phyloP scores from a whole-genome alignment of 768 basidiomycete species.

The Lyophyllum decastes region DNA sequence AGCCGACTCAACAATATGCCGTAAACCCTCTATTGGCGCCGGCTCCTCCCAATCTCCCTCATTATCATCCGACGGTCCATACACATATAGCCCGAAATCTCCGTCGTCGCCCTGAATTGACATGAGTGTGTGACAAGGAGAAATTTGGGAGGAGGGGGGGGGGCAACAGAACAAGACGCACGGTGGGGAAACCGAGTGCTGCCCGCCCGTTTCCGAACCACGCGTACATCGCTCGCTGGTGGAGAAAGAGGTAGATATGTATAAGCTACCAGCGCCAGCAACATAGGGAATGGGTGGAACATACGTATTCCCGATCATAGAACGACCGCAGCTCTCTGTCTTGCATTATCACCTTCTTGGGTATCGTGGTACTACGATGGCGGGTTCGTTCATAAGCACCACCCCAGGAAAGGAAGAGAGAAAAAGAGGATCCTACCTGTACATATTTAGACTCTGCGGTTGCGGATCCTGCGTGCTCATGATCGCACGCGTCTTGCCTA shows the following conservation, averaged over 20 bases:
- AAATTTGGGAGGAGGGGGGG: neutral
- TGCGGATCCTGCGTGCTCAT: slow-evolving; percentile 29
- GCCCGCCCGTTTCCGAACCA: slow-evolving; percentile 37
- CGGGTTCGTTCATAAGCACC: neutral
- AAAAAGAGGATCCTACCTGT: slow-evolving; percentile 33
- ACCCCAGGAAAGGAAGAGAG: no score
- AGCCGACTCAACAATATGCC: slow-evolving; percentile 26
- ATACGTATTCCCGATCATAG: slow-evolving; percentile 25
- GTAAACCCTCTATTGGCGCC: slow-evolving; percentile 33
- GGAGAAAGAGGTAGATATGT: no score
- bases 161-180: slow-evolving; percentile 12
- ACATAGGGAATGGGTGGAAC: neutral
- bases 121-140: neutral
- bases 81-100: slow-evolving; percentile 30
- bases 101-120: slow-evolving; percentile 35
- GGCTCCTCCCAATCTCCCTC: slow-evolving; percentile 30
- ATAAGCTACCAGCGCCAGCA: neutral
- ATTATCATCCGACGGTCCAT: slow-evolving; percentile 29
- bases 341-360: slow-evolving; percentile 36
- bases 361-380: slow-evolving; percentile 37
- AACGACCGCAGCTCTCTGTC: slow-evolving; percentile 41
- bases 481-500: slow-evolving; percentile 29
- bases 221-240: slow-evolving; percentile 29
- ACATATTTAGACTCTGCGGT: slow-evolving; percentile 35
- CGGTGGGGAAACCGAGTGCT: slow-evolving; percentile 32